Conservation (phyloP, 306 rosid species). For the Citrullus colocynthis region DNA sequence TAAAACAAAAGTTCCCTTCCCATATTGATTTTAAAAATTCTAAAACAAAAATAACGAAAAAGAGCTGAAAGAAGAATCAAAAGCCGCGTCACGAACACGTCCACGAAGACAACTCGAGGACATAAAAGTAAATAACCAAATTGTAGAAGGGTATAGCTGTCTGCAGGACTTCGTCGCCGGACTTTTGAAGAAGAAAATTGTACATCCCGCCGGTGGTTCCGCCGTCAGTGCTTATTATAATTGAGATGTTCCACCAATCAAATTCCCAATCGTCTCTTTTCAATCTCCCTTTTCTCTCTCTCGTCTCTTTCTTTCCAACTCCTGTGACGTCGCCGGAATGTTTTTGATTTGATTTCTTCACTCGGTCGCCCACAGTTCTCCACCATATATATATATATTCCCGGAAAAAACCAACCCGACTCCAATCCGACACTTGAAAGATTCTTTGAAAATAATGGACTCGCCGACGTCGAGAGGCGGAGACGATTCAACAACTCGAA, state of each 20-base stretch:
- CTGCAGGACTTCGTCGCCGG: not conserved
- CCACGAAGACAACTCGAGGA: not conserved
- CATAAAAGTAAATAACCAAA: not conserved
- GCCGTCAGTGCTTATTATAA: not conserved
- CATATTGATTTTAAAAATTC: not conserved
- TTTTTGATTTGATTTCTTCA: not conserved
- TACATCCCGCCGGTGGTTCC: not conserved
- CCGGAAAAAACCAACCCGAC: not conserved
- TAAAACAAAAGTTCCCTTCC: too few relatives aligned
- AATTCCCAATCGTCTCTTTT: not conserved
- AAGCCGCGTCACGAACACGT: not conserved
- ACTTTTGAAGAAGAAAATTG: not conserved
- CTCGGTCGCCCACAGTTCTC: not conserved
- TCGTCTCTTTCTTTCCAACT: not conserved
- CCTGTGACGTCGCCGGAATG: not conserved
- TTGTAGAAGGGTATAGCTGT: not conserved
- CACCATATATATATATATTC: not conserved
- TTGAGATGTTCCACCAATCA: not conserved
- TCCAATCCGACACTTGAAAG: not conserved
- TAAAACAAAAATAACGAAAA: not conserved
- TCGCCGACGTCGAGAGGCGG: not conserved
- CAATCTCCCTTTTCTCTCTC: not conserved
- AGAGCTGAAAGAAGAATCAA: not conserved
- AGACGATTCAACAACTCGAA: slow-evolving; percentile 28
- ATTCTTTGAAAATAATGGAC: slow-evolving; percentile 1